phyloP scores from a whole-genome alignment of 2,329 filamentous ascomycete species.

The Diaporthe sp. region DNA sequence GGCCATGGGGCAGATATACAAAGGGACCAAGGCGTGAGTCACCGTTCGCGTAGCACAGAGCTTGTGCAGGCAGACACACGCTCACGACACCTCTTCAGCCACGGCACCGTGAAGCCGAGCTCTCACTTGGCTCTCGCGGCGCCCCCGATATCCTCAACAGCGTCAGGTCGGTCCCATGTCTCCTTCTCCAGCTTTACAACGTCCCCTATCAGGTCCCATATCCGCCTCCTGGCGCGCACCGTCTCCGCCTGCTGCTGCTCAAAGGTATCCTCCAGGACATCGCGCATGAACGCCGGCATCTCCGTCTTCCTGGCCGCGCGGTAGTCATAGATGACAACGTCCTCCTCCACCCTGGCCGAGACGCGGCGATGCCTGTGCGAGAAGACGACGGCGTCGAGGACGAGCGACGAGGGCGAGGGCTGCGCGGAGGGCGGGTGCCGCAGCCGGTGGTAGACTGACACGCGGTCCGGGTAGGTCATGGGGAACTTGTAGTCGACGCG shows the following conservation, averaged over 20 bases:
- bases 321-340: slow-evolving; percentile 83
- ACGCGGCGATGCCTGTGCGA: slow-evolving; percentile 81
- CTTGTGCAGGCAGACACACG: not conserved
- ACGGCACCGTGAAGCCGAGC: not conserved
- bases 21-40: not conserved
- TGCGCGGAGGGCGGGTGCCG: slow-evolving; percentile 61
- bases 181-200: slow-evolving; percentile 76
- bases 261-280: slow-evolving; percentile 54
- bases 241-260: slow-evolving; percentile 69
- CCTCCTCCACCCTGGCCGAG: slow-evolving; percentile 82
- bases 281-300: slow-evolving; percentile 58
- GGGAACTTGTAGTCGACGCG: slow-evolving; percentile 88
- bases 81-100: not conserved
- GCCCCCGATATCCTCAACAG: slow-evolving; percentile 77
- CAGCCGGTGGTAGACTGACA: slow-evolving; percentile 88
- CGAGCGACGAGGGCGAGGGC: slow-evolving; percentile 66
- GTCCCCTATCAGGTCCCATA: slow-evolving; percentile 68
- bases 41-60: not conserved
- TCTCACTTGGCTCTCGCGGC: slow-evolving; percentile 44
- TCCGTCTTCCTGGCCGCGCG: slow-evolving; percentile 52
- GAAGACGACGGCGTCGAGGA: slow-evolving; percentile 74
- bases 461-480: slow-evolving; percentile 84
- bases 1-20: not conserved
- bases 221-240: slow-evolving; percentile 63
- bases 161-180: slow-evolving; percentile 81